phyloP scores from a whole-genome alignment of 805 yeast genomes.

The Barnettozyma sucrosica region DNA sequence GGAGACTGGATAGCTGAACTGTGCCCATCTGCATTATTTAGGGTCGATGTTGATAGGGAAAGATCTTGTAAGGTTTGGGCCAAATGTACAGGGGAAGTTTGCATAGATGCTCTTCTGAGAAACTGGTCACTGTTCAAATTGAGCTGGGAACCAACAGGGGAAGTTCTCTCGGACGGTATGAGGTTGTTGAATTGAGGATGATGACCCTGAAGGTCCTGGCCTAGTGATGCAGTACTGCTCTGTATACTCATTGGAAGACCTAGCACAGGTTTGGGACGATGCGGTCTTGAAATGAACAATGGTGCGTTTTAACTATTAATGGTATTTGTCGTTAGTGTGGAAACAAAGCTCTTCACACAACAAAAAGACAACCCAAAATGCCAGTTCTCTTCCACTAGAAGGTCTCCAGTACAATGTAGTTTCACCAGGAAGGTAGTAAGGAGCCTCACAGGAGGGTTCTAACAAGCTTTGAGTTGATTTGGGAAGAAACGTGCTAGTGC shows the following conservation, averaged over 20 bases:
- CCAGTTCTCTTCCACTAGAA: background rate
- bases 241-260: slow-evolving; percentile 6
- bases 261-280: background rate
- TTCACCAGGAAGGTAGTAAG: background rate
- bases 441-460: background rate
- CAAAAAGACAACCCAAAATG: background rate
- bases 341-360: background rate
- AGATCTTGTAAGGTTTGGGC: slow-evolving; percentile 17
- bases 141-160: slow-evolving; percentile 19
- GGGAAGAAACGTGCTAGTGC: background rate
- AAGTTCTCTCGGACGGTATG: slow-evolving; percentile 17
- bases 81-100: slow-evolving; percentile 22
- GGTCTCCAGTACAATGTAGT: background rate
- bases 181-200: slow-evolving; percentile 12
- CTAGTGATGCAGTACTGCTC: slow-evolving; percentile 1
- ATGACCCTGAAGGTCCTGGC: slow-evolving; percentile 5
- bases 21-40: background rate
- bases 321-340: background rate
- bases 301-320: background rate
- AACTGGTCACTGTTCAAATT: slow-evolving; percentile 10
- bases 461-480: background rate
- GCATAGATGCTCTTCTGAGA: slow-evolving; percentile 19
- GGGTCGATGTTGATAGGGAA: slow-evolving; percentile 10
- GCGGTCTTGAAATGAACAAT: background rate
- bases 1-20: slow-evolving; percentile 2